These are phyloP conservation scores for Kwoniella newhampshirensis DNA, from an alignment of 768 basidiomycete genomes.

Conservation along the genomic window DNA sequence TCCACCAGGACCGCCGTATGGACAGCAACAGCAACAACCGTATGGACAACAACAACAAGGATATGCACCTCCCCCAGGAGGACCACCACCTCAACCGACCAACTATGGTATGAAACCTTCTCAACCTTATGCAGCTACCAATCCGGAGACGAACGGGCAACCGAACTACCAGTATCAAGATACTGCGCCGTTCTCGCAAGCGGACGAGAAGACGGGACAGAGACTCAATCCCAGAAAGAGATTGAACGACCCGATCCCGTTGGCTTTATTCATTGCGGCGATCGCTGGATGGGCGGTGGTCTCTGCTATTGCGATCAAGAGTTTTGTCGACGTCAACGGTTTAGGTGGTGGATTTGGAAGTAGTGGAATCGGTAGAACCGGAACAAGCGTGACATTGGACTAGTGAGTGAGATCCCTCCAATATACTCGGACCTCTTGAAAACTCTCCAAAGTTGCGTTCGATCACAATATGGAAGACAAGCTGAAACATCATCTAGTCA, in stretches of 20 bases:
- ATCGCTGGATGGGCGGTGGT: conserved; percentile 69
- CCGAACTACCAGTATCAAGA: conserved; percentile 17
- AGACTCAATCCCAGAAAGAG: conserved; percentile 60
- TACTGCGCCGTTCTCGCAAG: conserved; percentile 43
- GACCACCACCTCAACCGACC: conserved; percentile 12
- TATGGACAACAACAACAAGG: conserved; percentile 14
- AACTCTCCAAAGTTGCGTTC: no score
- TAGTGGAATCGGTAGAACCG: conserved; percentile 55
- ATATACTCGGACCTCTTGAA: no score
- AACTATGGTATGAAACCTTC: conserved; percentile 43
- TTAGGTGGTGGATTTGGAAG: conserved; percentile 68
- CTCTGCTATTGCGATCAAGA: conserved; percentile 65
- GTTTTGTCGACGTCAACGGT: conserved; percentile 66
- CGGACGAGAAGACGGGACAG: conserved; percentile 47
- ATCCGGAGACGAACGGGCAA: conserved; percentile 6
- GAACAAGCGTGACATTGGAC: conserved; percentile 66
- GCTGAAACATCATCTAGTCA: conserved; percentile 56
- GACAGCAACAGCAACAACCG: conserved; percentile 14
- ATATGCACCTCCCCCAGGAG: conserved; percentile 20
- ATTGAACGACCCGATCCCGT: conserved; percentile 70
- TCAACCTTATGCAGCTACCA: conserved; percentile 37
- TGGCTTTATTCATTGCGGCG: conserved; percentile 70
- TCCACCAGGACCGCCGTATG: conserved; percentile 15
- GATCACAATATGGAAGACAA: neutral
- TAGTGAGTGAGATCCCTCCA: conserved; percentile 55